Base-by-base conservation (phyloP, 2,329 filamentous ascomycete species). In the Colletotrichum camelliae region DNA sequence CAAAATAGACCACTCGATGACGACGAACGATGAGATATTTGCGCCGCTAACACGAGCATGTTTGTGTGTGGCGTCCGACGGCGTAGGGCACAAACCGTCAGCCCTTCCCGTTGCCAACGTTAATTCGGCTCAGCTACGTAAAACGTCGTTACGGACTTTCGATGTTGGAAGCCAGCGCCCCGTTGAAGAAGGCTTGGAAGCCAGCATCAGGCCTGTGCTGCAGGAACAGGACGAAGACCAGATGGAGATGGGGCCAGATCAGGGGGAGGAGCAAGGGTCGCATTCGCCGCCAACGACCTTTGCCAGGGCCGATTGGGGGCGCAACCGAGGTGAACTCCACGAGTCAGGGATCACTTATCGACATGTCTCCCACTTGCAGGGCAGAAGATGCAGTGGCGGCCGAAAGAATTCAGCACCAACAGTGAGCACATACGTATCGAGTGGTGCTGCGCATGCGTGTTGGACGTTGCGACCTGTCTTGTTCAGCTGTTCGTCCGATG, bases 401-500 rank as follows among this genome's bases (percentile, higher is more conserved):
- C 18, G 15, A 60, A 18, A 18, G 7, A 35, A 60, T 55, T 8
- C 35, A 58, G 35, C 27, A 61, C 18, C 67, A 48, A 43, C 52
- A 58, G 66, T 52, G 48, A 35, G 33, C 43, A 52, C 43, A 52
- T n/a, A 52, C 43, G 21, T 6, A 21, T 52, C 43, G n/a, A 52
- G 43, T 48, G 43, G 21, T 52, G 43, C 43, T 52, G n/a, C 43
- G 10, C 43, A 21, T 21, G 43, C 18, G 2, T 52, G 43, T 21
- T 52, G 43, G 43, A 52, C 43, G 48, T 52, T 48, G 33, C 31
- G 43, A 29, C 68, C 60, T 55, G 68, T 65, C 39, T 52, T 35
- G 67, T 52, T 48, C 57, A 70, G 60, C 24, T 37, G 70, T 73
- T 75, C 70, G 43, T 75, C 70, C 70, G 70, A 73, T 73, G 64